A percentile compares a stretch with the other conserved stretches of the same genome.
Evolutionary conservation across 1,284 basidiomycete genomes (phyloP).

Genomic region (Golubevia pallescens): DNA sequence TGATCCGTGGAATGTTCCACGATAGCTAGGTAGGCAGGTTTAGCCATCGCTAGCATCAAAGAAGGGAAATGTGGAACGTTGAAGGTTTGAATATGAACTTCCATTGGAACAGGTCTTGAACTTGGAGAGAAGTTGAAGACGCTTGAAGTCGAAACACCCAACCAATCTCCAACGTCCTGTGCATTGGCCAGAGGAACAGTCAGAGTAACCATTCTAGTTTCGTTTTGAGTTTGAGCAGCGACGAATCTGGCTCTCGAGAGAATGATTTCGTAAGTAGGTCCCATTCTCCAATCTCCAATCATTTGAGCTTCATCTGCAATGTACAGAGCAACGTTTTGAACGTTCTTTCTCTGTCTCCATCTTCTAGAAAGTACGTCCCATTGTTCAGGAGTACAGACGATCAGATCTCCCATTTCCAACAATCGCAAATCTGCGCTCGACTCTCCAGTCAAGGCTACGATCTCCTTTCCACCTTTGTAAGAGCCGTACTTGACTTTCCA

Average conservation of each 20-base stretch:
- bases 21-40: constrained; percentile 93
- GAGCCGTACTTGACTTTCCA: constrained; percentile 85
- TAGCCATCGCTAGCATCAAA: constrained; percentile 98
- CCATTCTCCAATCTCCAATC: constrained; percentile 83
- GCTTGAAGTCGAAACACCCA: constrained; percentile 87
- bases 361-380: constrained; percentile 96
- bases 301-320: constrained; percentile 96
- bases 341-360: constrained; percentile 96
- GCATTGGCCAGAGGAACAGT: constrained; percentile 95
- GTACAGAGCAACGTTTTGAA: constrained; percentile 87
- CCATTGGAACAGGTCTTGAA: constrained; percentile 92
- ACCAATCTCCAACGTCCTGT: constrained; percentile 95
- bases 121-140: constrained; percentile 98
- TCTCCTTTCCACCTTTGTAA: constrained; percentile 86
- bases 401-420: constrained; percentile 77
- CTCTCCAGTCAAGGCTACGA: constrained; percentile 90
- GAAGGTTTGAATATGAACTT: constrained; percentile 96
- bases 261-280: constrained; percentile 93
- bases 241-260: constrained; percentile 94
- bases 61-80: constrained; percentile 96
- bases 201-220: constrained; percentile 90
- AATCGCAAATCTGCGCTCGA: constrained; percentile 89
- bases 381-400: constrained; percentile 86
- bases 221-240: constrained; percentile 87
- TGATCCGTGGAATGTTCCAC: constrained; percentile 84